A percentile compares a stretch with the other conserved stretches of the same genome.
Conservation (phyloP, 2,329 filamentous ascomycete species). For the Paracoccidioides brasiliensis region DNA sequence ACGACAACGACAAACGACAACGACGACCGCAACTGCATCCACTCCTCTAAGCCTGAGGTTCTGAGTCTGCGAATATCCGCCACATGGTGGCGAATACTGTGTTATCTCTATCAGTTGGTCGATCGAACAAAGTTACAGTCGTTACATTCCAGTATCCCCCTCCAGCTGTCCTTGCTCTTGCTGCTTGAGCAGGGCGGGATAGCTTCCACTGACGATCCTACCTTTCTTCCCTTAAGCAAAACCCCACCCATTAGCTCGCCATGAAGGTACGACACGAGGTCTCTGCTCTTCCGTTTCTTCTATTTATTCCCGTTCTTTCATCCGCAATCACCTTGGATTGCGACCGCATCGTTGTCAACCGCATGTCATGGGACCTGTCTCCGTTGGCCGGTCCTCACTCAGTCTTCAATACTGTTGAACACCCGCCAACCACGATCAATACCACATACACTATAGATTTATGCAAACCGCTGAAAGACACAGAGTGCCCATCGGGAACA, state of each 20-base stretch:
- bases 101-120: no score
- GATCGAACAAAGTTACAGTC: not conserved
- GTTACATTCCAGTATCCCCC: not conserved
- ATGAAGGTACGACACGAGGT: constrained; percentile 7
- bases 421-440: constrained; percentile 40
- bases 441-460: constrained; percentile 73
- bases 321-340: constrained; percentile 16
- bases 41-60: no score
- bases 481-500: constrained; percentile 9
- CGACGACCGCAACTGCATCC: no score
- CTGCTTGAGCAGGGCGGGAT: not conserved
- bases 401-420: constrained; percentile 8
- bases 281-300: constrained; percentile 9
- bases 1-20: no score
- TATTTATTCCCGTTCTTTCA: constrained; percentile 11
- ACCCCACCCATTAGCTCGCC: not conserved
- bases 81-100: no score
- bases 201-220: not conserved
- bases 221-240: not conserved
- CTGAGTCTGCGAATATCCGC: no score
- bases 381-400: constrained; percentile 18
- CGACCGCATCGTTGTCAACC: constrained; percentile 16
- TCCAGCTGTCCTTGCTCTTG: not conserved
- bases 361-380: constrained; percentile 18
- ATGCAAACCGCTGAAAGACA: constrained; percentile 52